These are phyloP conservation scores for Musa beccarii DNA, from an alignment of 176 grass and related monocot species.

Conservation along the genomic window DNA sequence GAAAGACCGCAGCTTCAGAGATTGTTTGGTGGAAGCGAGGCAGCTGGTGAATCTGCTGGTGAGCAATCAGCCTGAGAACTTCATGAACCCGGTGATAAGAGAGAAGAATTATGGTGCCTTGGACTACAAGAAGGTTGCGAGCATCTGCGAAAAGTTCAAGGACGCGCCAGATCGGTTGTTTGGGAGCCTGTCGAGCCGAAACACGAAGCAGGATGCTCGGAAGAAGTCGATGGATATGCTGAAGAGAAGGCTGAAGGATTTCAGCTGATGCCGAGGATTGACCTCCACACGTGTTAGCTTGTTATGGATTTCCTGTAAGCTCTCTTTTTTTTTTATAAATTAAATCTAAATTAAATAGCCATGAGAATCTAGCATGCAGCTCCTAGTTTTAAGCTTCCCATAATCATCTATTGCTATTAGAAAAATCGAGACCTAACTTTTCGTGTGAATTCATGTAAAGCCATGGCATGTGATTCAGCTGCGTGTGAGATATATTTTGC, in stretches of 20 bases:
- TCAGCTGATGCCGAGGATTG: slow-evolving; percentile 37
- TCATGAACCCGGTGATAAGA: slow-evolving; percentile 95
- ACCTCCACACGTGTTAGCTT: too few relatives aligned
- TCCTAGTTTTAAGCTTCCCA: too few relatives aligned
- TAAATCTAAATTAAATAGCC: too few relatives aligned
- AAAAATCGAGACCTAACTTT: too few relatives aligned
- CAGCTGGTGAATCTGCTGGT: slow-evolving; percentile 79
- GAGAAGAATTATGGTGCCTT: slow-evolving; percentile 66
- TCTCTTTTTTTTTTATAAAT: too few relatives aligned
- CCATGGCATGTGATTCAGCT: too few relatives aligned
- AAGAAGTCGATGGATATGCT: slow-evolving; percentile 90
- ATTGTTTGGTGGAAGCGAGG: slow-evolving; percentile 71
- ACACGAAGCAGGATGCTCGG: slow-evolving; percentile 49
- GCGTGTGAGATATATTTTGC: too few relatives aligned
- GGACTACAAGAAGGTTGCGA: slow-evolving; percentile 78
- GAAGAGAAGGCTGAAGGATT: slow-evolving; percentile 87
- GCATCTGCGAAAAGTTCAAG: slow-evolving; percentile 80
- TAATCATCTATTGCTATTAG: too few relatives aligned
- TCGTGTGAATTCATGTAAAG: too few relatives aligned
- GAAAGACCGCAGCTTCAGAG: slow-evolving; percentile 60
- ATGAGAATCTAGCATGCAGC: too few relatives aligned
- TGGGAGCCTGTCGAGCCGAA: slow-evolving; percentile 54
- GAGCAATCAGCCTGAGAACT: slow-evolving; percentile 94
- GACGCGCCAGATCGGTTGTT: slow-evolving; percentile 77
- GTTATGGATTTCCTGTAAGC: too few relatives aligned